Percentiles rank a stretch among this genome's conserved stretches.
phyloP scores from a whole-genome alignment of 805 yeast species.

The Yarrowia hollandica region DNA sequence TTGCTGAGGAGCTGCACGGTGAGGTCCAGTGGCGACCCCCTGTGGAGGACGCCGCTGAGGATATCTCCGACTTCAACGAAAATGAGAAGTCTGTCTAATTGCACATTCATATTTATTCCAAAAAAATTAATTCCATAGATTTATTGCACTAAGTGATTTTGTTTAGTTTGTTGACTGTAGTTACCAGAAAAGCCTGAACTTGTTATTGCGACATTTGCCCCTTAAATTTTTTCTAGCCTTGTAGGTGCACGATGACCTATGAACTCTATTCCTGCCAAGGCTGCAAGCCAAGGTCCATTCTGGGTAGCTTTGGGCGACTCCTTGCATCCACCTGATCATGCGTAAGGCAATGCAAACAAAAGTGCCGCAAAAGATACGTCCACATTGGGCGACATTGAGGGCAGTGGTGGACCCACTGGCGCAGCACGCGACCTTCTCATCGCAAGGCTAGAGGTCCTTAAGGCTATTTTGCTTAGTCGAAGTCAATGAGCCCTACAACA shows the following conservation, averaged over 20 bases:
- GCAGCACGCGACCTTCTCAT: constrained; percentile 8
- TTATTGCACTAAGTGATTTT: constrained; percentile 14
- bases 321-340: not conserved
- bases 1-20: constrained; percentile 78
- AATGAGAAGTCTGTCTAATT: constrained; percentile 25
- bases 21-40: constrained; percentile 45
- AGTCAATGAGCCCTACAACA: constrained; percentile 9
- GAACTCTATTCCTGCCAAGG: not conserved
- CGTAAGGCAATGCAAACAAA: constrained; percentile 2
- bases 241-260: not conserved
- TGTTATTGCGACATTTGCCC: not conserved
- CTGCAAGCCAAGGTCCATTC: constrained; percentile 4
- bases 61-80: constrained; percentile 2
- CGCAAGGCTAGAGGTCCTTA: constrained; percentile 10
- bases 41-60: constrained; percentile 3
- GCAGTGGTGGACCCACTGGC: not conserved
- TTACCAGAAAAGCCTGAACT: too few relatives aligned
- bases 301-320: constrained; percentile 13
- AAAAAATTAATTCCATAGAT: constrained; percentile 9
- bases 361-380: not conserved
- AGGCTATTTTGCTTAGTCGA: not conserved
- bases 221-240: too few relatives aligned
- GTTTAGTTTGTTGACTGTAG: too few relatives aligned
- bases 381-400: not conserved
- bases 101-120: constrained; percentile 17